phyloP scores from a whole-genome alignment of 2,329 filamentous ascomycete species.

The Cryphonectria parasitica region DNA sequence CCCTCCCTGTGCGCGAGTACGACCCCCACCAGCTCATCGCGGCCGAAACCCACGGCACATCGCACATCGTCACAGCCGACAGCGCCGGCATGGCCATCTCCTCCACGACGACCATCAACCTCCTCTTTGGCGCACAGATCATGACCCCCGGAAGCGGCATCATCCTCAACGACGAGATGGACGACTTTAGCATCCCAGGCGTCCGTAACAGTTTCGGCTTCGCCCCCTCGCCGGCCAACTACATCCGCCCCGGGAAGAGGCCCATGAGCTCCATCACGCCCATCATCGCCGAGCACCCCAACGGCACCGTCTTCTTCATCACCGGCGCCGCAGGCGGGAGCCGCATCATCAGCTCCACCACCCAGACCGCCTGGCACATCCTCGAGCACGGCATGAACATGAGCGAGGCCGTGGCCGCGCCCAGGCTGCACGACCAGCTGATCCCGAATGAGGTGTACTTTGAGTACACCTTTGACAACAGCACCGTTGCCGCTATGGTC shows the following conservation, averaged over 20 bases:
- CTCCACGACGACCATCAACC: conserved; percentile 85
- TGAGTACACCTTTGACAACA: conserved; percentile 74
- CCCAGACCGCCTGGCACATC: conserved; percentile 77
- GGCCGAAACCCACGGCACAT: conserved; percentile 73
- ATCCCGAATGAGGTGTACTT: conserved; percentile 70
- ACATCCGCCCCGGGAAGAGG: conserved; percentile 77
- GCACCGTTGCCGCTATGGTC: conserved; percentile 68
- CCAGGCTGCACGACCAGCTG: conserved; percentile 82
- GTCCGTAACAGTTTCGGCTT: conserved; percentile 83
- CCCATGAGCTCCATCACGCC: conserved; percentile 84
- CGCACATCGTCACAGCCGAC: conserved; percentile 75
- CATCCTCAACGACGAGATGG: conserved; percentile 74
- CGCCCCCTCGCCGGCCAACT: conserved; percentile 79
- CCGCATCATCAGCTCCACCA: conserved; percentile 79
- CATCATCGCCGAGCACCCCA: conserved; percentile 71
- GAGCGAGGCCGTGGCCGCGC: conserved; percentile 65
- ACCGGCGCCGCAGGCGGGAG: conserved; percentile 82
- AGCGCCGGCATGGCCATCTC: conserved; percentile 74
- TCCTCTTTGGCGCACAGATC: conserved; percentile 79
- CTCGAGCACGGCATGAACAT: conserved; percentile 69
- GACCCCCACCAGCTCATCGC: conserved; percentile 69
- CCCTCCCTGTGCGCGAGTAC: conserved; percentile 75
- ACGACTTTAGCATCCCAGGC: conserved; percentile 86
- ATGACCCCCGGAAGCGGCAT: conserved; percentile 83
- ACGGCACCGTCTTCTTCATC: conserved; percentile 71